These are phyloP conservation scores for Alternaria hordeiaustralica DNA, from an alignment of 2,329 filamentous ascomycete genomes.

Conservation along the genomic window DNA sequence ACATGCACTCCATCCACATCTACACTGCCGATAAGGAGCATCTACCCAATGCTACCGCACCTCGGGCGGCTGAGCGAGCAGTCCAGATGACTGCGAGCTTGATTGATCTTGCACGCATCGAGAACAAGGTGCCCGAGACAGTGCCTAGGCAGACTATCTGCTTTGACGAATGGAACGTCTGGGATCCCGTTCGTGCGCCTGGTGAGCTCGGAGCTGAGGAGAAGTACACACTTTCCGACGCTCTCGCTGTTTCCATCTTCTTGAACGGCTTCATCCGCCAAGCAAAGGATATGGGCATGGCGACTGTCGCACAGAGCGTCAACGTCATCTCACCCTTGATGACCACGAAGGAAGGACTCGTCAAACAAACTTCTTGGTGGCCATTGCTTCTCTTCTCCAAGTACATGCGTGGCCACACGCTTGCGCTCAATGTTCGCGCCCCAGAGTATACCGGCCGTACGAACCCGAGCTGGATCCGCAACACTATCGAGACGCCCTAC, in stretches of 20 bases:
- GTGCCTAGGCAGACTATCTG: conserved; percentile 74
- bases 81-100: conserved; percentile 73
- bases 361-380: conserved; percentile 79
- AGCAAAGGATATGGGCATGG: conserved; percentile 74
- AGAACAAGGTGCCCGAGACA: conserved; percentile 66
- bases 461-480: conserved; percentile 68
- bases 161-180: conserved; percentile 88
- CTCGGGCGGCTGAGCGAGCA: conserved; percentile 72
- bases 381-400: conserved; percentile 71
- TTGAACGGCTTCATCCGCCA: conserved; percentile 79
- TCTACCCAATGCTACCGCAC: conserved; percentile 58
- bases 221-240: conserved; percentile 73
- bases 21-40: conserved; percentile 68
- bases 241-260: conserved; percentile 76
- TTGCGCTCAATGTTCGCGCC: conserved; percentile 69
- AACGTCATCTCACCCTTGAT: conserved; percentile 81
- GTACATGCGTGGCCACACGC: conserved; percentile 75
- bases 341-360: conserved; percentile 68
- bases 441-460: conserved; percentile 72
- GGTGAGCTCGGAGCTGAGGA: conserved; percentile 77
- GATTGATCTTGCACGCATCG: conserved; percentile 76
- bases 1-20: conserved; percentile 83
- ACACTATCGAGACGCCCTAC: conserved; percentile 72
- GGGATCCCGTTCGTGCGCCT: conserved; percentile 74
- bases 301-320: conserved; percentile 77